Base-by-base conservation (phyloP, 225 moss, liverwort and hornwort species). In the Sphagnum contortum region DNA sequence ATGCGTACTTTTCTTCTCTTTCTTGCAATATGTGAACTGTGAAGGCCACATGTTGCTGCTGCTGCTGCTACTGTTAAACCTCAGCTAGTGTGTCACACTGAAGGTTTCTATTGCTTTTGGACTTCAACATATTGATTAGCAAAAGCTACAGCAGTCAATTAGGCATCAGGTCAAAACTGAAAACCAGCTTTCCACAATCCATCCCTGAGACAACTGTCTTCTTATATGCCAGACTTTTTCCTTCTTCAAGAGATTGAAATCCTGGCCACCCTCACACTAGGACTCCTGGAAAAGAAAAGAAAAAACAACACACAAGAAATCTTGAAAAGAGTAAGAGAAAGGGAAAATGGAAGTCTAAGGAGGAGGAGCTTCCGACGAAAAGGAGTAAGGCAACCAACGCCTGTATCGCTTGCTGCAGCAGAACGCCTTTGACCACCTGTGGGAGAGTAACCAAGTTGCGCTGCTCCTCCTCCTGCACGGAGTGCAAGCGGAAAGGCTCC, bases 341-440 rank as follows among this genome's bases (percentile, higher is more conserved):
- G 29, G 29, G 29, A 29, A 29, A 29, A 29, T 29, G 55, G 1
- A 9, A 52, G 2, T 3, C 44, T 12, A 14, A 29, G 59, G 55
- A 69, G 73, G 57, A 63, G 44, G 45, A 2, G 6, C 5, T n/a
- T 80, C 92, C 96, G 85, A 76, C 68, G 55, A 92, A 96, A 6
- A 96, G 73, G 45, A 83, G 62, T 48, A 83, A 66, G 13, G 96
- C 88, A 50, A 87, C 87, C 14, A 76, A 60, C 10, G 90, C 90
- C 83, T 96, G 96, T 47, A 90, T 71, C 14, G 68, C 64, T 66
- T 96, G 96, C 80, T 96, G 96, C 72, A 96, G 48, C n/a, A 96
- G 68, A 45, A 96, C 96, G 14, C 96, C 92, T 46, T 76, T 81
- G 11, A 92, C 74, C 61, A 90, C 96, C 60, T 92, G 80, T 11